Evolutionary conservation across 805 yeast genomes (phyloP).

Genomic region (Teunomyces funiuensis): DNA sequence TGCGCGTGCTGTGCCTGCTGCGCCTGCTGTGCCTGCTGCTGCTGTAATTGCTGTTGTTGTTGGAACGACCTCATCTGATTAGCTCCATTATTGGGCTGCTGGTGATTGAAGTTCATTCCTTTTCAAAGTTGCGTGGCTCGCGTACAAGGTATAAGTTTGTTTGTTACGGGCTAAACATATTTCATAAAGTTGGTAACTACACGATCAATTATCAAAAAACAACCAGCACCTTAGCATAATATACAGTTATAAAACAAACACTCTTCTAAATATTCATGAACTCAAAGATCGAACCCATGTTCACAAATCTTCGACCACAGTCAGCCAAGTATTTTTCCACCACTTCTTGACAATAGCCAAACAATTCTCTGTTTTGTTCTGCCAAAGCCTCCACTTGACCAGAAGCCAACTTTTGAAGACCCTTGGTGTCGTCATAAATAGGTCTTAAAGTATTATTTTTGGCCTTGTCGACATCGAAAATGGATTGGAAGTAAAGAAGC

Average conservation of each 20-base stretch:
- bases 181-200: not conserved
- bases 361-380: constrained; percentile 71
- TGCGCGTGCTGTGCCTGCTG: constrained; percentile 21
- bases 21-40: too few species aligned
- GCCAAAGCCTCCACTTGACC: constrained; percentile 71
- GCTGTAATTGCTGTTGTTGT: constrained; percentile 13
- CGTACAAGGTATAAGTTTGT: constrained; percentile 1
- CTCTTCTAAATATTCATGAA: constrained; percentile 36
- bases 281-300: constrained; percentile 77
- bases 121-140: not conserved
- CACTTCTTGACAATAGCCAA: constrained; percentile 53
- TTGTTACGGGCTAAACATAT: not conserved
- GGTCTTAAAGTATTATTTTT: constrained; percentile 58
- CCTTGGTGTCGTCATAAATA: constrained; percentile 33
- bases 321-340: constrained; percentile 72
- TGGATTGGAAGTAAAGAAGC: constrained; percentile 68
- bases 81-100: not conserved
- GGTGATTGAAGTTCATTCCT: constrained; percentile 15
- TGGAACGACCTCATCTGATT: not conserved
- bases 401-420: constrained; percentile 26
- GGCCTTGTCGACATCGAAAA: constrained; percentile 82
- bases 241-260: not conserved
- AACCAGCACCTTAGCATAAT: not conserved
- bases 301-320: constrained; percentile 88
- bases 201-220: constrained; percentile 6